phyloP scores from a whole-genome alignment of 2,329 filamentous ascomycete species.

The Pyricularia pennisetigena region DNA sequence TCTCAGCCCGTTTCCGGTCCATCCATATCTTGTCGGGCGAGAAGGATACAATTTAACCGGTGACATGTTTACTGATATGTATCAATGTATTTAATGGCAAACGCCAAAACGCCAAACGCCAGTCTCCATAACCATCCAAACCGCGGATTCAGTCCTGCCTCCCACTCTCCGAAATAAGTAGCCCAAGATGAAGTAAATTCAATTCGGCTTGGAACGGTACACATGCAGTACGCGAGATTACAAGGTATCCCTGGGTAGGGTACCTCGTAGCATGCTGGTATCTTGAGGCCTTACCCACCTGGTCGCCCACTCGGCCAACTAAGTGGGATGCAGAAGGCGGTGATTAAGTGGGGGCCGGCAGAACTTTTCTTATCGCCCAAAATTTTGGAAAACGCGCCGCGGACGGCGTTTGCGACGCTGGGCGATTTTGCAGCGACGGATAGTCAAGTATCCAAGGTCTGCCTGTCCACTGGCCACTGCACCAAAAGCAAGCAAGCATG shows the following conservation, averaged over 20 bases:
- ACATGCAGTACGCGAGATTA: no score
- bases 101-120: background rate
- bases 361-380: slow-evolving; percentile 1
- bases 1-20: background rate
- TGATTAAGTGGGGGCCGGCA: slow-evolving; percentile 2
- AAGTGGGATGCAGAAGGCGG: background rate
- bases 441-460: background rate
- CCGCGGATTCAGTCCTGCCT: no score
- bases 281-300: no score
- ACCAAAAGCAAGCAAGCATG: background rate
- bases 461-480: background rate
- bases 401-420: background rate
- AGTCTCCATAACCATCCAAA: background rate
- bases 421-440: background rate
- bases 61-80: background rate
- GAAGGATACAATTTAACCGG: background rate
- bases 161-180: no score
- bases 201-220: background rate
- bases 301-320: background rate
- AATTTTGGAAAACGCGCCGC: slow-evolving; percentile 1
- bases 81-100: background rate
- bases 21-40: background rate
- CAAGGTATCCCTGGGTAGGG: no score
- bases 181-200: background rate
- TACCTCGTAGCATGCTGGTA: no score